Conservation (phyloP, 2,329 filamentous ascomycete species). For the Cordyceps tenuipes region DNA sequence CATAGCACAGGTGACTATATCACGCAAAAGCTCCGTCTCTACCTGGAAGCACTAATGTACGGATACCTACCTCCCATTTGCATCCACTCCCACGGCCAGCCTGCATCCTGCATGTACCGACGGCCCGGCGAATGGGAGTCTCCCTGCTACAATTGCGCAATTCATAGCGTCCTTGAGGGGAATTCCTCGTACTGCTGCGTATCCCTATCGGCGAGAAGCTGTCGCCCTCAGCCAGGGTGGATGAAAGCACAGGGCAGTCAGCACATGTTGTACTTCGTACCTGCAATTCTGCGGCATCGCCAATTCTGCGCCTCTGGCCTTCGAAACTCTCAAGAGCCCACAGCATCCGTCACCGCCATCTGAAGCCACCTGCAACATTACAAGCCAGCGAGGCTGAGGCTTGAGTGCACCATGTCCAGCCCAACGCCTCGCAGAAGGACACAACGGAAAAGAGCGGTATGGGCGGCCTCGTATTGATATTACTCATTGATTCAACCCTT, state of each 20-base stretch:
- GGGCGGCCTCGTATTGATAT: background rate
- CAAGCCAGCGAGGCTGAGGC: background rate
- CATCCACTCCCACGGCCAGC: background rate
- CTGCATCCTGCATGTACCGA: conserved; percentile 1
- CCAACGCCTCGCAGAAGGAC: too few relatives aligned
- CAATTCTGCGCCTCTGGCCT: too few relatives aligned
- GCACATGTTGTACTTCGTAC: too few relatives aligned
- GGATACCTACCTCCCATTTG: background rate
- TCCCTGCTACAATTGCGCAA: conserved; percentile 4
- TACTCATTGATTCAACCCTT: background rate
- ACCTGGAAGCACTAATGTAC: too few relatives aligned
- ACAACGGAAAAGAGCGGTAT: background rate
- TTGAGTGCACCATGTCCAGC: too few relatives aligned
- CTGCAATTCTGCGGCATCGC: too few relatives aligned
- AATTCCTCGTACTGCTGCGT: too few relatives aligned
- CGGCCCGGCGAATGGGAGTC: background rate
- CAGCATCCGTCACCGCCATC: too few relatives aligned
- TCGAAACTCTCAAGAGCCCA: too few relatives aligned
- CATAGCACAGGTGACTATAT: background rate
- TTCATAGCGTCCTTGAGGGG: background rate
- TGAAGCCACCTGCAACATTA: background rate
- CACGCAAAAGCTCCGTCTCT: background rate
- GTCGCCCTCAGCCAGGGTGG: too few relatives aligned
- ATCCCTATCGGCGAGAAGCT: too few relatives aligned
- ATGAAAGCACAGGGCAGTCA: too few relatives aligned